Conservation (phyloP, 1,284 basidiomycete genomes). For the Ustilago crameri region DNA sequence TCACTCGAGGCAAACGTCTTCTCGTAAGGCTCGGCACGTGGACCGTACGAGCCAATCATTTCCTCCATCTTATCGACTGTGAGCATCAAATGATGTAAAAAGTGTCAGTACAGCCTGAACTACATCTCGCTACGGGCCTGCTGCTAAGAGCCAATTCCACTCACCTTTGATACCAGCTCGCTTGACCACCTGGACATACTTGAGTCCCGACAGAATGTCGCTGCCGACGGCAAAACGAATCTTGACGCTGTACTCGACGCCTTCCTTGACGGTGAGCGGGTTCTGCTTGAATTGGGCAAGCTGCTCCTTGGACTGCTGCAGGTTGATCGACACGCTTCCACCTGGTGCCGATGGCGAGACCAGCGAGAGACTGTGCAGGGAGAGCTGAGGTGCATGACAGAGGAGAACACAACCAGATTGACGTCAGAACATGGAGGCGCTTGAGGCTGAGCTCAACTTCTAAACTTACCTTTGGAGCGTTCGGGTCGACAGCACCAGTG, state of each 20-base stretch:
- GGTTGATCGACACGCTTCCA: constrained; percentile 69
- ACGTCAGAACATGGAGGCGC: no score
- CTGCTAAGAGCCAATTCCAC: not conserved
- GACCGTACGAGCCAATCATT: constrained; percentile 88
- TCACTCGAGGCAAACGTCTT: constrained; percentile 70
- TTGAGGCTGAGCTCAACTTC: no score
- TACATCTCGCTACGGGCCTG: no score
- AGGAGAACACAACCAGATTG: not conserved
- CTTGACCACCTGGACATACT: constrained; percentile 82
- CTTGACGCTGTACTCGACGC: constrained; percentile 79
- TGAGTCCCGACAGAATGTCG: constrained; percentile 83
- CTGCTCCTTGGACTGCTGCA: constrained; percentile 70
- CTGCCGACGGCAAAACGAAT: constrained; percentile 80
- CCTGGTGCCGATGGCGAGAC: constrained; percentile 68
- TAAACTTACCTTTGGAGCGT: constrained; percentile 57
- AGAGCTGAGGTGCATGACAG: constrained; percentile 33
- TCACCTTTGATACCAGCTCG: constrained; percentile 73
- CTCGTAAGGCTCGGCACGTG: constrained; percentile 63
- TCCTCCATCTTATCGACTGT: constrained; percentile 86
- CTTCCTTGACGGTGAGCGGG: constrained; percentile 75
- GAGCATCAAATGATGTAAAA: not conserved
- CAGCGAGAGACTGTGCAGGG: constrained; percentile 70
- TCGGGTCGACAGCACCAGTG: constrained; percentile 63
- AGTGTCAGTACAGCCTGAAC: not conserved
- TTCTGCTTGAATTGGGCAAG: constrained; percentile 71